Conservation (phyloP, 2,329 filamentous ascomycete species). For the Fusarium solani-melongenae region DNA sequence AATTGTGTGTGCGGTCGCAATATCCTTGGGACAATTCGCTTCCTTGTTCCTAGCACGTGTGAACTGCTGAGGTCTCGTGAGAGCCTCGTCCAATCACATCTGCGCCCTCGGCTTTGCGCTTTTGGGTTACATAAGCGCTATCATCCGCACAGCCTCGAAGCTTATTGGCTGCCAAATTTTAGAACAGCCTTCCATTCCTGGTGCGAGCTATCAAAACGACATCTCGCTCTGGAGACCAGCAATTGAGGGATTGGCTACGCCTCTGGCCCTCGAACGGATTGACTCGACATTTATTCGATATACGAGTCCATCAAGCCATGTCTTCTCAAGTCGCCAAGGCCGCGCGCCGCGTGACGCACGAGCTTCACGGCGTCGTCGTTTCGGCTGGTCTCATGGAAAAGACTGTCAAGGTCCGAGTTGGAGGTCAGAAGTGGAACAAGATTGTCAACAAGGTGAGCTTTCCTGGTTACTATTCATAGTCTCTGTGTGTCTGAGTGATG, state of each 20-base stretch:
- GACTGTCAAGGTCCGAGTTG: constrained; percentile 82
- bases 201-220: constrained; percentile 14
- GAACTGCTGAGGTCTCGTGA: constrained; percentile 20
- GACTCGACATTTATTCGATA: neutral
- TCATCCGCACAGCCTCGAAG: neutral
- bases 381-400: constrained; percentile 82
- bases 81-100: constrained; percentile 19
- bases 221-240: constrained; percentile 7
- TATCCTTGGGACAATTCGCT: neutral
- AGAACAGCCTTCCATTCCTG: constrained; percentile 22
- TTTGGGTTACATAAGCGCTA: constrained; percentile 33
- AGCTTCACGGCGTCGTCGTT: constrained; percentile 76
- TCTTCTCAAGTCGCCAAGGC: constrained; percentile 55
- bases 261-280: constrained; percentile 3
- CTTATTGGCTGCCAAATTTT: constrained; percentile 40
- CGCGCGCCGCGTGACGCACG: constrained; percentile 58
- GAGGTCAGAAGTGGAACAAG: constrained; percentile 77
- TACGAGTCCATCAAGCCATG: constrained; percentile 40
- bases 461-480: neutral
- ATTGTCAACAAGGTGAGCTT: constrained; percentile 74
- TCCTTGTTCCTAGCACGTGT: neutral
- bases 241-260: constrained; percentile 23
- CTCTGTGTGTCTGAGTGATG: neutral
- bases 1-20: neutral
- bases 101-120: too few species aligned